Evolutionary conservation across 2,329 filamentous ascomycete genomes (phyloP).

Genomic region (Ramularia endophylla): DNA sequence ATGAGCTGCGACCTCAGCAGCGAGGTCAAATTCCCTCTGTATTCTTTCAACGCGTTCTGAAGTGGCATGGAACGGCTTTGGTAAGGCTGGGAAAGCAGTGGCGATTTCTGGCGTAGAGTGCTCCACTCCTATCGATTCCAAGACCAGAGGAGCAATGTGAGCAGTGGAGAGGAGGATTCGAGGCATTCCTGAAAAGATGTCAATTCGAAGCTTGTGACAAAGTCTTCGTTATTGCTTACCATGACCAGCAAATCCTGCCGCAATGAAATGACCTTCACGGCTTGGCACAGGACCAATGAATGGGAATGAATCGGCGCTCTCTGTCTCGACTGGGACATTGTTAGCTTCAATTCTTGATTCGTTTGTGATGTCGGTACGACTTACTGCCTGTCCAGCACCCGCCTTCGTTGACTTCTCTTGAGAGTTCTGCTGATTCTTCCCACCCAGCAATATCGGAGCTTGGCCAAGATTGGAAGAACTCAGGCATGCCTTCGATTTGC

Average conservation of each 20-base stretch:
- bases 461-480: slow-evolving; percentile 29
- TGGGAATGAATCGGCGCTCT: slow-evolving; percentile 20
- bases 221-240: slow-evolving; percentile 6
- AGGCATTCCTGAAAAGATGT: slow-evolving; percentile 25
- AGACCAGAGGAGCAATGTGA: slow-evolving; percentile 23
- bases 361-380: slow-evolving; percentile 5
- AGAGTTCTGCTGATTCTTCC: slow-evolving; percentile 18
- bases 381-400: slow-evolving; percentile 28
- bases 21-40: slow-evolving; percentile 12
- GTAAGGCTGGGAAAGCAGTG: slow-evolving; percentile 22
- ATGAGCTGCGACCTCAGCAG: slow-evolving; percentile 13
- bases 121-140: slow-evolving; percentile 19
- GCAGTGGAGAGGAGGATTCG: slow-evolving; percentile 29
- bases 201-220: no score
- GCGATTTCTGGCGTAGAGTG: slow-evolving; percentile 18
- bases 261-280: slow-evolving; percentile 23
- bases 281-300: slow-evolving; percentile 25
- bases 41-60: slow-evolving; percentile 23
- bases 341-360: slow-evolving; percentile 4
- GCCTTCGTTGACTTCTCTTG: slow-evolving; percentile 20
- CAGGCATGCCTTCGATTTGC: slow-evolving; percentile 23
- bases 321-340: slow-evolving; percentile 10
- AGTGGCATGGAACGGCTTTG: slow-evolving; percentile 27
- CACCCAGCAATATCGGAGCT: slow-evolving; percentile 23
- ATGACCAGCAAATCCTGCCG: slow-evolving; percentile 26